These are phyloP conservation scores for Novymonas esmeraldas DNA, from an alignment of 208 protist species.

Conservation along the genomic window DNA sequence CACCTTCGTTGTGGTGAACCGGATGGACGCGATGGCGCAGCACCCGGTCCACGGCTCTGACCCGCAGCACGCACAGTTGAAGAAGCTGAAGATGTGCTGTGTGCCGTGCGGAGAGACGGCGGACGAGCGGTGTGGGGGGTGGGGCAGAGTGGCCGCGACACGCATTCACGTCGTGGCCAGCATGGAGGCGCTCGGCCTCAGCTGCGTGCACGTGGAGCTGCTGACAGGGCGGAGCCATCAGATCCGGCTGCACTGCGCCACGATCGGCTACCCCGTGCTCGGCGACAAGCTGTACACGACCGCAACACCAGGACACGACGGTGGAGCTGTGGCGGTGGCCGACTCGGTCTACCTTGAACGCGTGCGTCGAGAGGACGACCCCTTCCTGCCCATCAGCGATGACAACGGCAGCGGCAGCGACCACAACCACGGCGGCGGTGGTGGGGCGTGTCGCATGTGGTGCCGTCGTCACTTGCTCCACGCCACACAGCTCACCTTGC, in stretches of 20 bases:
- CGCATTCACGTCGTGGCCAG: slow-evolving; percentile 51
- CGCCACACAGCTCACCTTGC: slow-evolving; percentile 48
- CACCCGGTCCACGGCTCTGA: slow-evolving; percentile 12
- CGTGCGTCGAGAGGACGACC: slow-evolving; percentile 29
- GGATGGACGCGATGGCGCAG: slow-evolving; percentile 55
- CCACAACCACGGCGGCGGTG: neutral
- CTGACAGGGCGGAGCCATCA: slow-evolving; percentile 90
- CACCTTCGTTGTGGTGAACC: slow-evolving; percentile 51
- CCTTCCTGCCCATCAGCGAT: slow-evolving; percentile 3
- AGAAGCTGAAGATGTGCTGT: slow-evolving; percentile 83
- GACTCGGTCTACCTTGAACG: slow-evolving; percentile 76
- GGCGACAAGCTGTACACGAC: slow-evolving; percentile 86
- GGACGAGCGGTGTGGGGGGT: slow-evolving; percentile 1
- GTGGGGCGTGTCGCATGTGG: no score
- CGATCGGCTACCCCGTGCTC: slow-evolving; percentile 79
- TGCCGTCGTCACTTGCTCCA: slow-evolving; percentile 78
- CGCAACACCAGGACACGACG: slow-evolving; percentile 32
- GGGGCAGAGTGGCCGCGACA: slow-evolving; percentile 56
- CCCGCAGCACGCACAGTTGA: slow-evolving; percentile 52
- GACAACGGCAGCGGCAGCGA: neutral
- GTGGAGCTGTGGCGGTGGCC: slow-evolving; percentile 38
- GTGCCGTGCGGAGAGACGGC: slow-evolving; percentile 11
- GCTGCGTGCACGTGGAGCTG: slow-evolving; percentile 65
- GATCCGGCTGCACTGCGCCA: slow-evolving; percentile 81
- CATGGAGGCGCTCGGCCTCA: slow-evolving; percentile 35